Percentiles rank a stretch among this genome's conserved stretches.
These are phyloP conservation scores for Polyporus arcularius DNA, from an alignment of 768 basidiomycete species.

Conservation along the genomic window DNA sequence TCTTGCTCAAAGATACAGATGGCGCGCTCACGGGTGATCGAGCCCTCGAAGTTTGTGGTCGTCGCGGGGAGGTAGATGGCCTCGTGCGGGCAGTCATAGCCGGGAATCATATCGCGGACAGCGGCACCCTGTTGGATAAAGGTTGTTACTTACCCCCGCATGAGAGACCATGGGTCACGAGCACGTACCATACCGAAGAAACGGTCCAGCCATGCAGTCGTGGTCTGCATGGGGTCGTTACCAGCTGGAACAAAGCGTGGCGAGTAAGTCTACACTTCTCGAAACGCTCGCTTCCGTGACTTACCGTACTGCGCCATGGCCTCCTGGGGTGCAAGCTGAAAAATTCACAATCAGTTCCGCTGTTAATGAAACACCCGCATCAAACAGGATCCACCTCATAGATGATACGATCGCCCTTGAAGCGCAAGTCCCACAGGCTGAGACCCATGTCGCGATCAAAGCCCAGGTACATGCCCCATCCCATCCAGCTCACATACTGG, in stretches of 20 bases:
- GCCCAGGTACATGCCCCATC: slow-evolving; percentile 60
- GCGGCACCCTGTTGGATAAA: slow-evolving; percentile 36
- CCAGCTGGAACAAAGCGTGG: slow-evolving; percentile 40
- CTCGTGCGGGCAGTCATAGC: slow-evolving; percentile 68
- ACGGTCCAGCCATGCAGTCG: slow-evolving; percentile 64
- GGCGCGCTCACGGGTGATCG: slow-evolving; percentile 49
- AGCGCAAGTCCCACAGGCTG: slow-evolving; percentile 59
- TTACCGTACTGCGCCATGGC: slow-evolving; percentile 60
- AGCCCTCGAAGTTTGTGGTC: slow-evolving; percentile 48
- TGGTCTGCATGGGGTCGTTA: slow-evolving; percentile 60
- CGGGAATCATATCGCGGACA: slow-evolving; percentile 62
- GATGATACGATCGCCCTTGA: slow-evolving; percentile 58
- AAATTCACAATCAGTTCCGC: neutral
- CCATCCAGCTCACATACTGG: slow-evolving; percentile 69
- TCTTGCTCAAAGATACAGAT: slow-evolving; percentile 70
- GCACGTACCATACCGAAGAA: slow-evolving; percentile 56
- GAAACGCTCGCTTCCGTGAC: neutral
- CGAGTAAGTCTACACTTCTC: neutral
- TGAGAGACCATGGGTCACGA: too few relatives aligned
- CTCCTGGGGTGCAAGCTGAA: slow-evolving; percentile 59
- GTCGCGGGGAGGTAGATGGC: slow-evolving; percentile 62
- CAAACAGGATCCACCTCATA: slow-evolving; percentile 47
- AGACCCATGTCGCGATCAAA: slow-evolving; percentile 71
- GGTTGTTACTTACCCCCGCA: too few relatives aligned
- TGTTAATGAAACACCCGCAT: too few relatives aligned